Evolutionary conservation across 1,284 basidiomycete species (phyloP).

Genomic region (Fomitopsis betulina): DNA sequence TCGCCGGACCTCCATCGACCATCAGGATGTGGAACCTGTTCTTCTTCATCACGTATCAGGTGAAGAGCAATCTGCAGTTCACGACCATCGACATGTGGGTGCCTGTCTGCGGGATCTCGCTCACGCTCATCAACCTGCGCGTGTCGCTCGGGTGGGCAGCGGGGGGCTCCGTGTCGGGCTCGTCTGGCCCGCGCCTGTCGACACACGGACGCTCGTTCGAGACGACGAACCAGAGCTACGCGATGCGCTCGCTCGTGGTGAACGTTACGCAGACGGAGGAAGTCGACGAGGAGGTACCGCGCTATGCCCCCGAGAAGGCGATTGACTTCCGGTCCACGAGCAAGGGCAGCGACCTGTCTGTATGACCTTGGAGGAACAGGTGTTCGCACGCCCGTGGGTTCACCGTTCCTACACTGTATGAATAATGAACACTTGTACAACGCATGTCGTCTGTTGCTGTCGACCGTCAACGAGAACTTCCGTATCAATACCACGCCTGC

Average conservation of each 20-base stretch:
- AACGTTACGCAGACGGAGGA: not conserved
- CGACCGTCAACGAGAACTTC: no score
- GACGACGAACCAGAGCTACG: not conserved
- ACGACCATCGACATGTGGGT: constrained; percentile 6
- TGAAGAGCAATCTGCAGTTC: constrained; percentile 6
- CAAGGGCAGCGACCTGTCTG: not conserved
- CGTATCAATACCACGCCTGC: no score
- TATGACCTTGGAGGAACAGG: not conserved
- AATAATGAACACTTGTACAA: no score
- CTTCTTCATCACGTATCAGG: constrained; percentile 8
- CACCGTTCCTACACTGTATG: no score
- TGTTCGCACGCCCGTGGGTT: no score
- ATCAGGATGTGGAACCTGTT: constrained; percentile 3
- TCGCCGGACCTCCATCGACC: no score
- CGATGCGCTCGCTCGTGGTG: not conserved
- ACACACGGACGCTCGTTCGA: not conserved
- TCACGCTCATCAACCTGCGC: constrained; percentile 8
- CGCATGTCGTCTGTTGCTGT: no score
- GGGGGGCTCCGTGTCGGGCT: not conserved
- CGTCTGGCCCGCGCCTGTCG: not conserved
- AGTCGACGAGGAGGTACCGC: not conserved
- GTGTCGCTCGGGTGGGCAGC: constrained; percentile 6
- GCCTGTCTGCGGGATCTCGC: constrained; percentile 1
- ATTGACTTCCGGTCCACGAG: not conserved
- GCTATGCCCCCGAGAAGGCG: not conserved